A percentile compares a stretch with the other conserved stretches of the same genome.
These are phyloP conservation scores for Candida dajiaensis DNA, from an alignment of 805 yeast species.

Conservation along the genomic window DNA sequence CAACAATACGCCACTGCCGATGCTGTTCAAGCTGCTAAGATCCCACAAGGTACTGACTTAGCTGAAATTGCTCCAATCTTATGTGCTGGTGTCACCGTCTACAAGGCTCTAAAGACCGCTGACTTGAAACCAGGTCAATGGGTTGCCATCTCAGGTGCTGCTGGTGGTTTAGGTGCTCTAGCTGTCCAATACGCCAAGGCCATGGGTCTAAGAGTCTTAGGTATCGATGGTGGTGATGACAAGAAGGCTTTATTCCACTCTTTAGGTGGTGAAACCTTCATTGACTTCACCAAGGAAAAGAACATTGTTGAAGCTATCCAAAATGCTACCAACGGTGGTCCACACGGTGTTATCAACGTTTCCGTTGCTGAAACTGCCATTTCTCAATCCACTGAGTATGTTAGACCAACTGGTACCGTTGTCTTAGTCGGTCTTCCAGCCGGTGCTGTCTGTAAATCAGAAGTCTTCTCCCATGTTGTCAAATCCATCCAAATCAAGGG, in stretches of 20 bases:
- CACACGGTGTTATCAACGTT: constrained; percentile 71
- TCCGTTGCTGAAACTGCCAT: constrained; percentile 70
- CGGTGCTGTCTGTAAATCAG: constrained; percentile 63
- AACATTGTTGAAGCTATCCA: constrained; percentile 51
- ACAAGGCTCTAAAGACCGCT: constrained; percentile 84
- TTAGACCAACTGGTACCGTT: constrained; percentile 64
- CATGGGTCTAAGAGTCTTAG: constrained; percentile 69
- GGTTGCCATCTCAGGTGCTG: constrained; percentile 76
- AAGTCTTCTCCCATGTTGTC: constrained; percentile 69
- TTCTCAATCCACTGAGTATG: constrained; percentile 52
- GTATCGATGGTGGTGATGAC: constrained; percentile 64
- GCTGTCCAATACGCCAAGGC: constrained; percentile 73
- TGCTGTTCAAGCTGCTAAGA: constrained; percentile 78
- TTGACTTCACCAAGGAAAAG: constrained; percentile 52
- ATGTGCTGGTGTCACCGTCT: constrained; percentile 89
- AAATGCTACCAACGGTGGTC: constrained; percentile 63
- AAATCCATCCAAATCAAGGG: constrained; percentile 69
- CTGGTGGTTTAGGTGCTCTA: constrained; percentile 73
- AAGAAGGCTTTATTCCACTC: constrained; percentile 48
- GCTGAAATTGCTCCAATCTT: constrained; percentile 76
- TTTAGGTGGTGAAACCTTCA: constrained; percentile 62
- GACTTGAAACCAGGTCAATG: constrained; percentile 63
- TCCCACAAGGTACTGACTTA: constrained; percentile 69
- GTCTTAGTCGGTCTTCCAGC: constrained; percentile 77
- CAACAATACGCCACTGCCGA: constrained; percentile 88